Evolutionary conservation across 2,329 filamentous ascomycete species (phyloP).

Genomic region (Aureobasidium sp.): DNA sequence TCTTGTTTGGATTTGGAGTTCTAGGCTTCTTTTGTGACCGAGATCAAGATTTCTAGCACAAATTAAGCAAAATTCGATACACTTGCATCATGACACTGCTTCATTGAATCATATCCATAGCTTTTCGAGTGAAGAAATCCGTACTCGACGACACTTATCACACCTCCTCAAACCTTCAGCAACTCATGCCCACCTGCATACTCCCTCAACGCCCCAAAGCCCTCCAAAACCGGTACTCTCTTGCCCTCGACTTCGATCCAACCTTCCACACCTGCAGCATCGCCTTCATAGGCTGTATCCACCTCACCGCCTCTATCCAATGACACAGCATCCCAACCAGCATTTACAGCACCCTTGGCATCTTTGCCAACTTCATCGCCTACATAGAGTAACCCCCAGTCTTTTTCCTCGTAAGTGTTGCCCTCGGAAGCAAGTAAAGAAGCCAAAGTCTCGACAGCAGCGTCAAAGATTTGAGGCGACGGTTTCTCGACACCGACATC

Average conservation of each 20-base stretch:
- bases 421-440: conserved; percentile 27
- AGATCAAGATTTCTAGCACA: too few species aligned
- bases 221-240: neutral
- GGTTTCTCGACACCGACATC: conserved; percentile 56
- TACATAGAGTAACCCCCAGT: conserved; percentile 41
- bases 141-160: too few species aligned
- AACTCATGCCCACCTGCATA: neutral
- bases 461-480: conserved; percentile 46
- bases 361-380: conserved; percentile 49
- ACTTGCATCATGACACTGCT: too few species aligned
- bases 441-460: conserved; percentile 38
- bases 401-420: conserved; percentile 22
- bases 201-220: neutral
- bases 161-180: neutral
- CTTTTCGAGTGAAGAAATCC: too few species aligned
- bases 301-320: conserved; percentile 29
- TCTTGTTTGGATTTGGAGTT: neutral
- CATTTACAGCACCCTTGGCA: conserved; percentile 38
- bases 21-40: too few species aligned
- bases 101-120: too few species aligned
- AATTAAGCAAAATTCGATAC: too few species aligned
- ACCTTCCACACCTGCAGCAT: neutral
- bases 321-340: conserved; percentile 41
- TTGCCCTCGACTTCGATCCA: neutral
- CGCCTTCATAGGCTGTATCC: conserved; percentile 7